Conservation (phyloP, 768 basidiomycete species). For the Boletus rubescentipes region DNA sequence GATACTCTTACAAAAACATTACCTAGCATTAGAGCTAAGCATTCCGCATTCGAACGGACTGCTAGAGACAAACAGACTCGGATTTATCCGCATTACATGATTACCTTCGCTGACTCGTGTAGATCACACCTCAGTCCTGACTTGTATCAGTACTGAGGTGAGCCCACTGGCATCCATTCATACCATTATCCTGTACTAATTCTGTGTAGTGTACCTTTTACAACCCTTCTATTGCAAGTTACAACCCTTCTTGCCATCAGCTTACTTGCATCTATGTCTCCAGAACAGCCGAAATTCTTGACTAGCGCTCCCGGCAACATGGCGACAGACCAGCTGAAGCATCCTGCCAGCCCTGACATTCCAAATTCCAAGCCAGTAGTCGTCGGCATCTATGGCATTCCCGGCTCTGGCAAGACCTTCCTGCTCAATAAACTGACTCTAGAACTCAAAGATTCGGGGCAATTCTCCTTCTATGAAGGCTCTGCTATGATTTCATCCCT, state of each 20-base stretch:
- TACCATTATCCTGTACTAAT: too few species aligned
- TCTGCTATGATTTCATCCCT: constrained; percentile 15
- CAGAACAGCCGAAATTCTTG: constrained; percentile 7
- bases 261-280: constrained; percentile 3
- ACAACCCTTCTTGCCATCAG: neutral
- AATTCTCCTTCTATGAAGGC: constrained; percentile 16
- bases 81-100: too few species aligned
- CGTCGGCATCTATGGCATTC: constrained; percentile 13
- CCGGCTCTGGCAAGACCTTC: constrained; percentile 16
- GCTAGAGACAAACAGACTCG: too few species aligned
- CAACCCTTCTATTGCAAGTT: too few species aligned
- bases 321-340: neutral
- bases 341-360: constrained; percentile 4
- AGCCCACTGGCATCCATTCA: too few species aligned
- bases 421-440: constrained; percentile 10
- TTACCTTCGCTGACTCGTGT: too few species aligned
- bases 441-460: constrained; percentile 9
- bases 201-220: too few species aligned
- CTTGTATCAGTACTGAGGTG: too few species aligned
- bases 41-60: neutral
- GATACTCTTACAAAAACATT: neutral
- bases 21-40: neutral
- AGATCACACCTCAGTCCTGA: too few species aligned
- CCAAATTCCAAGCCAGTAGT: constrained; percentile 11
- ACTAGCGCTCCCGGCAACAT: constrained; percentile 9